phyloP scores from a whole-genome alignment of 1,139 yeast genomes.

The Taphrina wiesneri region DNA sequence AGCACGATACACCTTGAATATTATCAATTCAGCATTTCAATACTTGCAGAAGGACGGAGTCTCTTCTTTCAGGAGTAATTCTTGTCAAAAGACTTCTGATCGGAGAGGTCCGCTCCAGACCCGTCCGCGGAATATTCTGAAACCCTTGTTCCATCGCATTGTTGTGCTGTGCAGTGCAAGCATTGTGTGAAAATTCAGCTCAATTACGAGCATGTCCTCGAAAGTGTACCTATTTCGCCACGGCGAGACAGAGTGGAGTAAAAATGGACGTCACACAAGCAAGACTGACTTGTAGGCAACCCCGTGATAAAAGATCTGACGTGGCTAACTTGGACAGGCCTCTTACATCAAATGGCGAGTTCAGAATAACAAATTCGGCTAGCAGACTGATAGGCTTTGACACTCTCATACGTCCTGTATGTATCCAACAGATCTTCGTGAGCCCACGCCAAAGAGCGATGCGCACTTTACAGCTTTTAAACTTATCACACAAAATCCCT shows the following conservation, averaged over 20 bases:
- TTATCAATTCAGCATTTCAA: no score
- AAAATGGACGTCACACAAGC: constrained; percentile 88
- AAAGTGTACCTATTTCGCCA: constrained; percentile 31
- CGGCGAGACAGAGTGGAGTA: constrained; percentile 93
- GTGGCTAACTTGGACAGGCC: background rate
- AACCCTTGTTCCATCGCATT: no score
- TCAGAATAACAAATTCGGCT: constrained; percentile 76
- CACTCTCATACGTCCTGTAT: constrained; percentile 61
- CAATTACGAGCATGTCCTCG: background rate
- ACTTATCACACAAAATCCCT: constrained; percentile 48
- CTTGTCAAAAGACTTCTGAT: no score
- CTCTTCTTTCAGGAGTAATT: no score
- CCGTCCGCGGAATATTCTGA: no score
- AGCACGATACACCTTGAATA: no score
- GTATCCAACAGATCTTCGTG: constrained; percentile 64
- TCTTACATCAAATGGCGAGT: constrained; percentile 55
- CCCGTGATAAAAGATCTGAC: constrained; percentile 54
- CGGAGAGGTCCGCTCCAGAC: no score
- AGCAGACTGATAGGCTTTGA: constrained; percentile 63
- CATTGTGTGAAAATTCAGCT: background rate
- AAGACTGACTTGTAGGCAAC: constrained; percentile 66
- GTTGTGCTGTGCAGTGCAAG: background rate
- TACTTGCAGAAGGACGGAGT: no score
- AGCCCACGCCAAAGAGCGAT: constrained; percentile 82
- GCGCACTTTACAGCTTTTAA: constrained; percentile 63